phyloP scores from a whole-genome alignment of 352 stramenopile species.

The Phytophthora multivora region DNA sequence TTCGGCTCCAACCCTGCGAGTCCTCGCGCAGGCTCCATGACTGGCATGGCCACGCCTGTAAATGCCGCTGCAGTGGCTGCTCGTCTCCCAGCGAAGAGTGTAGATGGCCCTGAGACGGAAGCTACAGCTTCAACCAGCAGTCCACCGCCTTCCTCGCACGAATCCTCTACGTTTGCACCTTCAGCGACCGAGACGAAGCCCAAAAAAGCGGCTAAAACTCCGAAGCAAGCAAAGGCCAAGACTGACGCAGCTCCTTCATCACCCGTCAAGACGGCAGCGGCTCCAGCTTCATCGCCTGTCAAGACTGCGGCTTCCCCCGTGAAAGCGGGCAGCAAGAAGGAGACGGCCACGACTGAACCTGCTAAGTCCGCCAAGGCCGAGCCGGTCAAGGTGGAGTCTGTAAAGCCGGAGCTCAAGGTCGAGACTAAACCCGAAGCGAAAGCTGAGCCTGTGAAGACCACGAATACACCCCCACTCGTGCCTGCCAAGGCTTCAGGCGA shows the following conservation, averaged over 20 bases:
- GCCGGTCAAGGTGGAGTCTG: slow-evolving; percentile 2
- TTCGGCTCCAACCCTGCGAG: slow-evolving; percentile 34
- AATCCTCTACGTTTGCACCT: slow-evolving; percentile 1
- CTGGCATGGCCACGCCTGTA: slow-evolving; percentile 9
- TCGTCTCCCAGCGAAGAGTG: slow-evolving; percentile 13
- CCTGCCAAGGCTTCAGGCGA: slow-evolving; percentile 2
- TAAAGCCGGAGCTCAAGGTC: neutral
- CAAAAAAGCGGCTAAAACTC: neutral
- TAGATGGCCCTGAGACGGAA: slow-evolving; percentile 3
- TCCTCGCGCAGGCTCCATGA: slow-evolving; percentile 22
- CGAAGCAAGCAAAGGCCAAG: too few relatives aligned
- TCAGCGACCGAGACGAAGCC: slow-evolving; percentile 8
- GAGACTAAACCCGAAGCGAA: neutral
- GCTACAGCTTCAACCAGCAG: slow-evolving; percentile 7
- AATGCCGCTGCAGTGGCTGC: slow-evolving; percentile 25
- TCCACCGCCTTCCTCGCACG: neutral
- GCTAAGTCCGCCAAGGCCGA: neutral
- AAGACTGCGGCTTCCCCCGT: slow-evolving; percentile 5
- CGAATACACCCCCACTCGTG: neutral
- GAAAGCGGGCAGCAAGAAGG: too few relatives aligned
- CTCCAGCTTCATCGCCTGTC: slow-evolving; percentile 8
- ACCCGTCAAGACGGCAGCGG: slow-evolving; percentile 6
- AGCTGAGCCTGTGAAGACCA: slow-evolving; percentile 1
- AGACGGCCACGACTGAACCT: slow-evolving; percentile 3
- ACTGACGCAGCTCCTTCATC: neutral